A percentile compares a stretch with the other conserved stretches of the same genome.
phyloP scores from a whole-genome alignment of 2,329 filamentous ascomycete species.

The Davidsoniella eucalypti region DNA sequence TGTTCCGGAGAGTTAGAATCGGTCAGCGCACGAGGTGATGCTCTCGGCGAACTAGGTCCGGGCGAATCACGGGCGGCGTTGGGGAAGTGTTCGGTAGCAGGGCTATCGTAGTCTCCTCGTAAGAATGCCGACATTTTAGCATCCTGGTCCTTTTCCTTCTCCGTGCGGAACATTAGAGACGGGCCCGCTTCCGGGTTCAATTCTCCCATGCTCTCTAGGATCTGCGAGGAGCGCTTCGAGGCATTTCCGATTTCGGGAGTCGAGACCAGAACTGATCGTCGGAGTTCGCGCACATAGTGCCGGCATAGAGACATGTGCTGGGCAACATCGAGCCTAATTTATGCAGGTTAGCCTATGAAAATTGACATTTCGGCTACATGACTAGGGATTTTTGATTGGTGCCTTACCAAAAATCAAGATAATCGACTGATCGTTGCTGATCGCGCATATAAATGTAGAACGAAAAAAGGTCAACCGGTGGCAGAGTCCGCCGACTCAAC shows the following conservation, averaged over 20 bases:
- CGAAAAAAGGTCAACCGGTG: constrained; percentile 90
- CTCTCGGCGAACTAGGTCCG: constrained; percentile 35
- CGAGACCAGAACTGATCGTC: constrained; percentile 78
- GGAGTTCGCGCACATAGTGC: constrained; percentile 89
- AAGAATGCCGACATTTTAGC: constrained; percentile 85
- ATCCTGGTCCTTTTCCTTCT: constrained; percentile 64
- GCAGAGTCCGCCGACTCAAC: constrained; percentile 78
- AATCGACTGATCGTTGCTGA: constrained; percentile 93
- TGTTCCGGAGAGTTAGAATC: constrained; percentile 73
- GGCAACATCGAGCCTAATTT: constrained; percentile 81
- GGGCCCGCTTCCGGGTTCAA: constrained; percentile 41
- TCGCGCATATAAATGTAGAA: constrained; percentile 99
- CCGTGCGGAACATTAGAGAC: constrained; percentile 45
- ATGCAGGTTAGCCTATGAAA: background rate
- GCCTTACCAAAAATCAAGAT: constrained; percentile 87
- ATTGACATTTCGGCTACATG: background rate
- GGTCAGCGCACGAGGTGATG: constrained; percentile 42
- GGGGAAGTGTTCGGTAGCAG: background rate
- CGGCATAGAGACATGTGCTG: constrained; percentile 97
- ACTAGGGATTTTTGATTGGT: background rate
- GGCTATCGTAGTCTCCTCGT: constrained; percentile 38
- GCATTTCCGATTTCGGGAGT: constrained; percentile 79
- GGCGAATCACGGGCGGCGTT: constrained; percentile 7
- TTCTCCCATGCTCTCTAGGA: constrained; percentile 59
- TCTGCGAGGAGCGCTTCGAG: constrained; percentile 71